A percentile compares a stretch with the other conserved stretches of the same genome.
phyloP scores from a whole-genome alignment of 2,329 filamentous ascomycete genomes.

The Pseudocercospora musae region DNA sequence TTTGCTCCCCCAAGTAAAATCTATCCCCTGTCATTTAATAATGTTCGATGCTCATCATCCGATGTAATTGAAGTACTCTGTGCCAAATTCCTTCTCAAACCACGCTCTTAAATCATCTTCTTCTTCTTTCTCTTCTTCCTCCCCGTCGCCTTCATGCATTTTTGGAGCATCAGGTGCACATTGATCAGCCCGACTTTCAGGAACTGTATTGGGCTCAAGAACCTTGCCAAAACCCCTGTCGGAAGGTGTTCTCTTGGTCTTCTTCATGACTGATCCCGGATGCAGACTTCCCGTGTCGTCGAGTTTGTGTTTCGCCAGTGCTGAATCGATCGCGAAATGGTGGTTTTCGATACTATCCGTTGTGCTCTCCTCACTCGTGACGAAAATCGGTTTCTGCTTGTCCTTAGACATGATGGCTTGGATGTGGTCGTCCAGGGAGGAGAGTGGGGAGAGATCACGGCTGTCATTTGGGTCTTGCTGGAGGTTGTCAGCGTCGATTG shows the following conservation, averaged over 20 bases:
- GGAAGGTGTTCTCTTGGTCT: background rate
- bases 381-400: conserved; percentile 5
- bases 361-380: conserved; percentile 13
- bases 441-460: background rate
- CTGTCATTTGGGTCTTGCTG: background rate
- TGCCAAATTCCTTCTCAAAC: conserved; percentile 31
- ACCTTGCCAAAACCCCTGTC: too few species aligned
- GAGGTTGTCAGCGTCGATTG: too few species aligned
- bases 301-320: conserved; percentile 3
- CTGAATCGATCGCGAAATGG: background rate
- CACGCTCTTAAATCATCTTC: conserved; percentile 19
- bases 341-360: conserved; percentile 8
- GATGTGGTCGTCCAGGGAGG: background rate
- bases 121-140: background rate
- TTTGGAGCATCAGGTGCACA: background rate
- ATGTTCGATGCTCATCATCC: conserved; percentile 11
- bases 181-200: too few species aligned
- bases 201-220: too few species aligned
- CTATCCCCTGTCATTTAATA: background rate
- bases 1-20: background rate
- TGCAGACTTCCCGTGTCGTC: conserved; percentile 1
- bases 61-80: conserved; percentile 27
- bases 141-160: background rate
- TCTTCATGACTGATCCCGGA: background rate
- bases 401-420: background rate